A percentile compares a stretch with the other conserved stretches of the same genome.
phyloP scores from a whole-genome alignment of 805 yeast species.

The Candida taoyuanica region DNA sequence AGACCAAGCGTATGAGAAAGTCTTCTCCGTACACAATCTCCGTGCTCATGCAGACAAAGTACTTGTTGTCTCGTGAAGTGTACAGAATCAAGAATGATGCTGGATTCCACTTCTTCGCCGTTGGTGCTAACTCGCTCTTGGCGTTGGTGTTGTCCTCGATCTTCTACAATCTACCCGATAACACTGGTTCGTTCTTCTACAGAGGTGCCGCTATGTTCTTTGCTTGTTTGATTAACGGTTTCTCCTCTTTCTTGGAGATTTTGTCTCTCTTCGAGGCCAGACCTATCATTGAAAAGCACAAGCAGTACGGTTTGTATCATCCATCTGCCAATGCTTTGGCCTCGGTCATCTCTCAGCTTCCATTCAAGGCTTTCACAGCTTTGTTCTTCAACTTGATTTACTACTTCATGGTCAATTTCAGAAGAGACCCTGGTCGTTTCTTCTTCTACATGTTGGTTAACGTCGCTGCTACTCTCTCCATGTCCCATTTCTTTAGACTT shows the following conservation, averaged over 20 bases:
- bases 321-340: constrained; percentile 65
- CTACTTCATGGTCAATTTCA: constrained; percentile 51
- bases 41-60: constrained; percentile 46
- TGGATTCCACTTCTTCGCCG: constrained; percentile 41
- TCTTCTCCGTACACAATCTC: constrained; percentile 52
- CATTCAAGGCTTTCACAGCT: constrained; percentile 41
- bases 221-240: constrained; percentile 58
- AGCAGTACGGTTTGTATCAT: constrained; percentile 51
- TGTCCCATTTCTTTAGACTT: constrained; percentile 54
- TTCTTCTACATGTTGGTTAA: constrained; percentile 47
- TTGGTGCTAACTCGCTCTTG: constrained; percentile 44
- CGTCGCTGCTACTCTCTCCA: constrained; percentile 40
- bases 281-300: constrained; percentile 55
- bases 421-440: constrained; percentile 50
- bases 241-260: constrained; percentile 56
- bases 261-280: constrained; percentile 32
- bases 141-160: constrained; percentile 53
- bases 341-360: constrained; percentile 54
- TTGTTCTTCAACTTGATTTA: constrained; percentile 43
- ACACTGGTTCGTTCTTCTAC: constrained; percentile 45
- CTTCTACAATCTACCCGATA: constrained; percentile 44
- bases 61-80: constrained; percentile 41
- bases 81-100: constrained; percentile 46
- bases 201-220: constrained; percentile 67
- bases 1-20: constrained; percentile 42